phyloP scores from a whole-genome alignment of 441 rosid species.

The Kokia cookei region DNA sequence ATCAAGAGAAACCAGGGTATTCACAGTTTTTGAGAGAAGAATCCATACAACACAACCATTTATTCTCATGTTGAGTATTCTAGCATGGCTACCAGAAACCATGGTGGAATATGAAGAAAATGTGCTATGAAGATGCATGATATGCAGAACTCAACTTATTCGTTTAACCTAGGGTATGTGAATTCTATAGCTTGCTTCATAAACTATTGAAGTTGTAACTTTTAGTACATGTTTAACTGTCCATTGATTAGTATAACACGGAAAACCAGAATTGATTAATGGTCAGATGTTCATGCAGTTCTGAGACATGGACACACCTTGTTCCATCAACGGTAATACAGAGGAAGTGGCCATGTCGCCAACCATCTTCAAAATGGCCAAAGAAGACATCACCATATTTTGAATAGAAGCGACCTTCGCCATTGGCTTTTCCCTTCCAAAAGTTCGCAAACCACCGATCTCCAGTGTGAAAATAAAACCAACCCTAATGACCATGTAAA shows the following conservation, averaged over 20 bases:
- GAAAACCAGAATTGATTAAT: background rate
- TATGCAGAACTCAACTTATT: background rate
- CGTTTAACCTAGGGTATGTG: background rate
- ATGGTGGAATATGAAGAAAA: background rate
- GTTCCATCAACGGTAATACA: constrained; percentile 69
- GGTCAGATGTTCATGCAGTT: background rate
- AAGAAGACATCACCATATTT: constrained; percentile 72
- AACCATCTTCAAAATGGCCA: constrained; percentile 87
- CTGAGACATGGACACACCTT: constrained; percentile 40
- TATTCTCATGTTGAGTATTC: background rate
- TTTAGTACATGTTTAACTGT: background rate
- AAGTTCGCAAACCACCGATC: constrained; percentile 96
- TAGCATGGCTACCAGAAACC: background rate
- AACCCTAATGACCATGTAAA: constrained; percentile 47
- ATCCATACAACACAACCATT: background rate
- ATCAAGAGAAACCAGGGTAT: background rate
- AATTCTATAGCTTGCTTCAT: background rate
- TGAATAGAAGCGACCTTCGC: constrained; percentile 91
- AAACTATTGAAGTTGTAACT: background rate
- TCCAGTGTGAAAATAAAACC: constrained; percentile 91
- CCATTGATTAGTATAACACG: background rate
- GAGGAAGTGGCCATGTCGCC: constrained; percentile 83
- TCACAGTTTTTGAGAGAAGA: background rate
- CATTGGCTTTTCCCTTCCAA: constrained; percentile 97
- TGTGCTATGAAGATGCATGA: background rate